Evolutionary conservation across 139 green algal genomes (phyloP), one percentile per base, ranked within the genome.

Genomic region (Limnomonas spitsbergensis): DNA sequence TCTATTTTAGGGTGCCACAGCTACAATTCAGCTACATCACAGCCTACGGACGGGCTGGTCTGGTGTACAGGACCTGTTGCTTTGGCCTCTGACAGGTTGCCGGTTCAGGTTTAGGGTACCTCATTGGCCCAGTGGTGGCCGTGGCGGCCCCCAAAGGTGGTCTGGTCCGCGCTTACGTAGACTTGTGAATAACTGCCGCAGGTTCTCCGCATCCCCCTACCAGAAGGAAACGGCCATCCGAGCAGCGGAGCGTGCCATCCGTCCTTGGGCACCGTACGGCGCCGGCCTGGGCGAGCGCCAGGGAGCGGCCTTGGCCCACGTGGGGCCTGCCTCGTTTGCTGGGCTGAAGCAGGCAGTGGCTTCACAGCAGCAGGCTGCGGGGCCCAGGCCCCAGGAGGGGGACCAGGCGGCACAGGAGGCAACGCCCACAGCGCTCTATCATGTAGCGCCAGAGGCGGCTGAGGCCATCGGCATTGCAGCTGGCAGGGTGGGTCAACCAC

Each of bases 211-310:
- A n/a, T n/a, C n/a, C 26, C 77, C 81, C 6, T 81, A 86, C 73
- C 81, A 87, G 40, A 87, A 87, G 56, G 78, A 78, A 20, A 78
- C 78, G 0, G 82, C 82, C 0, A 72, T 76, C 42, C 74, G 78
- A 24, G 54, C 78, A 0, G 82, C 82, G 35, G 78, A 78, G 70
- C 38, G 69, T 26, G 78, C 82, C 4, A 54, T 87, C 24, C 70
- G 75, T 29, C 82, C 82, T 4, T 86, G 82, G 82, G 66, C 67
- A 42, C 73, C 73, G 2, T 54, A 56, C 1, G 42, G 40, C 20
- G 61, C 75, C 26, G 82, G 82, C n/a, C 47, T 80, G 39, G 82
- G 82, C 7, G 82, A 86, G 78, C 39, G 78, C 38, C 47, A 1
- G 6, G 82, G 82, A 26, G 76, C 66, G 40, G 29, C 7, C 24